Evolutionary conservation across 257 asterid species (phyloP).

Genomic region (Cordia subcordata): DNA sequence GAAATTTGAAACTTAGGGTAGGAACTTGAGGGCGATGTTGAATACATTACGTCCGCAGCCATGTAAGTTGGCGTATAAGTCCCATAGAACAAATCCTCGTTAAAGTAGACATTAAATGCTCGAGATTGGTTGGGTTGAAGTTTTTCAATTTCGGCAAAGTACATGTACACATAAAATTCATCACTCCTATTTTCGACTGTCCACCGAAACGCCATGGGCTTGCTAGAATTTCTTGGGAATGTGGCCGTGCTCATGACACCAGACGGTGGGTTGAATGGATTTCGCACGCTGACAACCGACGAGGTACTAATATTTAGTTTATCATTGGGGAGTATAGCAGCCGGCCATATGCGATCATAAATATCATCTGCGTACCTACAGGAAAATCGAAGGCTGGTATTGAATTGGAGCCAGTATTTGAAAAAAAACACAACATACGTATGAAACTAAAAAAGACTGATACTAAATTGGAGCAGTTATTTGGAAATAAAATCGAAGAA

Average conservation of each 20-base stretch:
- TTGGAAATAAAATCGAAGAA: no score
- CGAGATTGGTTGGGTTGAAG: conserved; percentile 15
- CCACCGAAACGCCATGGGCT: neutral
- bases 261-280: conserved; percentile 4
- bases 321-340: neutral
- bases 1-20: neutral
- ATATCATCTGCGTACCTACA: conserved; percentile 25
- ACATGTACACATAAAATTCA: conserved; percentile 13
- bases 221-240: neutral
- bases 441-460: no score
- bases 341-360: conserved; percentile 29
- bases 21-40: neutral
- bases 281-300: no score
- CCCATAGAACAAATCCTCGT: neutral
- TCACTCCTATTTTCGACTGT: conserved; percentile 9
- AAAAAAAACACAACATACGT: no score
- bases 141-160: conserved; percentile 25
- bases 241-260: conserved; percentile 23
- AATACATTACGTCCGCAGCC: neutral
- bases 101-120: conserved; percentile 8
- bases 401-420: no score
- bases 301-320: neutral
- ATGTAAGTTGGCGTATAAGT: no score
- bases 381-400: no score
- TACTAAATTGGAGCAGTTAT: no score